Evolutionary conservation across 176 grass and related monocot genomes (phyloP), one percentile per base, ranked within the genome.

Genomic region (Cenchrus fungigraminus): DNA sequence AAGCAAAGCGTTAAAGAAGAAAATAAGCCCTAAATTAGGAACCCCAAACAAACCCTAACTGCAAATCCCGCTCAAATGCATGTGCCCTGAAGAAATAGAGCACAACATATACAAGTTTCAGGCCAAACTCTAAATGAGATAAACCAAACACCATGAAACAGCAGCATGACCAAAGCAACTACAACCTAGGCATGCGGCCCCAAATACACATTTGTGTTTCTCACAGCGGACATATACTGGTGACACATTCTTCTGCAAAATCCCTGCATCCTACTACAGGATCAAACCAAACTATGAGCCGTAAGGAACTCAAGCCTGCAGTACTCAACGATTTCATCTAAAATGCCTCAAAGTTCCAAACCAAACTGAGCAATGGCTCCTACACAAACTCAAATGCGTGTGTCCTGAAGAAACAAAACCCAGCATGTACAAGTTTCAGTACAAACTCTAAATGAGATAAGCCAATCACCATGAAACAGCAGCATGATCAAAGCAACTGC

Each of bases 1-100:
- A 46, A 76, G 71, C 29, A 87, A 82, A 61, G 89, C 29, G 55
- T 73, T 74, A 76, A 57, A 42, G 31, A 70, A 64, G 25, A 74
- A 74, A 88, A 56, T 74, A 72, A 84, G 82, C n/a, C 12, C 37
- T 40, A 40, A 40, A 40, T 40, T 40, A 40, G 37, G 37, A 72
- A 77, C 31, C 52, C 8, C 29, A 50, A 88, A 86, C 20, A 64
- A 54, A 20, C 62, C 12, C 68, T 66, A 56, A 57, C 78, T 64
- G 73, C 34, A 59, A 22, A 34, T 83, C 28, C 6, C 1, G 12
- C 19, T 46, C 43, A 61, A 46, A 54, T 44, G 11, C 1, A 52
- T 43, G 32, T 20, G 68, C 20, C 37, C 37, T 52, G 16, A 69
- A 67, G 44, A 74, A 16, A 71, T 10, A 66, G n/a, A 85, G 8